Conservation (phyloP, 108 stramenopile genomes). For the Cyclostephanos tholiformis region DNA sequence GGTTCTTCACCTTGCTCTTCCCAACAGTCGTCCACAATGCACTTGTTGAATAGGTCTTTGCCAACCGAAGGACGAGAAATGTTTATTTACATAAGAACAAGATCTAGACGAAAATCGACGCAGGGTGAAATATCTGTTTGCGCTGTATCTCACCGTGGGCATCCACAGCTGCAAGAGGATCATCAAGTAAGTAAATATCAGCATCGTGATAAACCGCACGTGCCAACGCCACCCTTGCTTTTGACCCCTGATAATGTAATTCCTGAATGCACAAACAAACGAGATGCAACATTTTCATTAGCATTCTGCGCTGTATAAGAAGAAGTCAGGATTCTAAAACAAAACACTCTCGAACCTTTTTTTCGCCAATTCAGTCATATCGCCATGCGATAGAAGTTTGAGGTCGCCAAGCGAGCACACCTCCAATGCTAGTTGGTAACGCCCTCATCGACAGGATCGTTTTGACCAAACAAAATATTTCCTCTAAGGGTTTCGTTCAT, state of each 20-base stretch:
- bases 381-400: slow-evolving; percentile 78
- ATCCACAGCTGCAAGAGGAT: slow-evolving; percentile 93
- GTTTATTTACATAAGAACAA: too few species aligned
- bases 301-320: too few species aligned
- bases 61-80: slow-evolving; percentile 55
- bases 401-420: slow-evolving; percentile 90
- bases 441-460: slow-evolving; percentile 57
- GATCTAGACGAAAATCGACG: too few species aligned
- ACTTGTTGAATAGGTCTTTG: slow-evolving; percentile 85
- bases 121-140: too few species aligned
- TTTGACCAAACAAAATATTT: slow-evolving; percentile 77
- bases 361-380: slow-evolving; percentile 79
- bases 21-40: slow-evolving; percentile 75
- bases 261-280: too few species aligned
- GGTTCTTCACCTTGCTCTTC: slow-evolving; percentile 23
- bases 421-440: slow-evolving; percentile 77
- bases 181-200: slow-evolving; percentile 91
- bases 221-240: slow-evolving; percentile 95
- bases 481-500: slow-evolving; percentile 91
- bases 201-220: slow-evolving; percentile 92
- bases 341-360: too few species aligned
- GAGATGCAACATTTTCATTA: too few species aligned
- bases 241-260: slow-evolving; percentile 85
- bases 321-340: too few species aligned
- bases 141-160: slow-evolving; percentile 52